Evolutionary conservation across 495 filamentous ascomycete genomes (phyloP), one percentile per base, ranked within the genome.

Genomic region (Parachaetomium inaequale): DNA sequence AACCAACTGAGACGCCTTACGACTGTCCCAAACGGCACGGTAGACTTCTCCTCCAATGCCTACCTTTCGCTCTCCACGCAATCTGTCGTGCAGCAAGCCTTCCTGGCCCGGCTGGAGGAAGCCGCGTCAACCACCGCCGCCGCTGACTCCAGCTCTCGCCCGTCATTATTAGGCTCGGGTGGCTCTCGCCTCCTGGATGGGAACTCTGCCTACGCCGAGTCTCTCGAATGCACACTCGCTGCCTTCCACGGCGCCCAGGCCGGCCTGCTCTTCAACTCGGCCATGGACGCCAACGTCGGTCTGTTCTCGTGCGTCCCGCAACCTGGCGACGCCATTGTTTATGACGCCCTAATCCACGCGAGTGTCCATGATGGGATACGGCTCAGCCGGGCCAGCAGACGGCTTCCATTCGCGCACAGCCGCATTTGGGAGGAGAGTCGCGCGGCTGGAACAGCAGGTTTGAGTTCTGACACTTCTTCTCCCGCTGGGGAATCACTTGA

Each of bases 311-410:
- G 80, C 59, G 73, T 92, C 14, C 88, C 90, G 4, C 88, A 88
- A 54, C 77, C 76, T 0, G 87, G 85, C 5, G 90, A 94, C 75
- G 70, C 84, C 6, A 79, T 94, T 10, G 62, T 93, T 4, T 87
- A 88, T 66, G 90, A 94, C 70, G 87, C 87, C 70, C 72, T 86
- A 34, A 84, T 93, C 21, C 90, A 93, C 67, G 90, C 90, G 1
- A 91, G 87, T 68, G 82, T 87, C 0, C 88, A 88, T 58, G 89
- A 92, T 45, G 90, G 90, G 0, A 91, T 93, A 87, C 73, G 83
- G n/a, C 62, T 87, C 21, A 86, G 82, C 19, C 75, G 87, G 7
- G 85, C 88, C 0, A 69, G 66, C 2, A 72, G 62, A 12, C 73
- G 70, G 12, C 64, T 83, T 1, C 62, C 77, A 11, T 92, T 94